These are phyloP conservation scores for Boeremia exigua DNA, from an alignment of 2,329 filamentous ascomycete species.

Conservation along the genomic window DNA sequence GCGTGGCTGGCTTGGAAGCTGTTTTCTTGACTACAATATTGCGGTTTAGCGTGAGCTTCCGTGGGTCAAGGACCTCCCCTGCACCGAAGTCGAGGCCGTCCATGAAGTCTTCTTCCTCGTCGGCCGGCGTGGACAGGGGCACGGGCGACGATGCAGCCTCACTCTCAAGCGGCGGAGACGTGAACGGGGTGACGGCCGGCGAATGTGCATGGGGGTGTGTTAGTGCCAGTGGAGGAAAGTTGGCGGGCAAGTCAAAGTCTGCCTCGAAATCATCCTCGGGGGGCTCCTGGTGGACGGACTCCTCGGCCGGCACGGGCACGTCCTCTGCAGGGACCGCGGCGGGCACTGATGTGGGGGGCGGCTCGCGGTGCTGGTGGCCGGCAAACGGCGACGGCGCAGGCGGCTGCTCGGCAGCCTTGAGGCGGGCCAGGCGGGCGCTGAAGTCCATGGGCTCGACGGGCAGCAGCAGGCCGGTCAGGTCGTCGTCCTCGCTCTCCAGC, in stretches of 20 bases:
- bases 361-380: slow-evolving; percentile 23
- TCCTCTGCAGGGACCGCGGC: slow-evolving; percentile 23
- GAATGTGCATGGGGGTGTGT: slow-evolving; percentile 9
- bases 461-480: slow-evolving; percentile 85
- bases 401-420: slow-evolving; percentile 59
- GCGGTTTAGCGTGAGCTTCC: slow-evolving; percentile 83
- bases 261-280: slow-evolving; percentile 17
- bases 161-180: slow-evolving; percentile 29
- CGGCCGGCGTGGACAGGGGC: slow-evolving; percentile 28
- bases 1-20: slow-evolving; percentile 61
- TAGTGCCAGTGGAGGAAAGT: slow-evolving; percentile 13
- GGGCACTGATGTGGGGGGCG: slow-evolving; percentile 42
- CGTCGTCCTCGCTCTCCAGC: slow-evolving; percentile 91
- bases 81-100: slow-evolving; percentile 86
- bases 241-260: slow-evolving; percentile 19
- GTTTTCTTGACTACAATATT: slow-evolving; percentile 87
- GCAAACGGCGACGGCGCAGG: slow-evolving; percentile 28
- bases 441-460: slow-evolving; percentile 86
- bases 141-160: slow-evolving; percentile 24
- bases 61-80: slow-evolving; percentile 79
- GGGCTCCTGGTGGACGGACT: slow-evolving; percentile 11
- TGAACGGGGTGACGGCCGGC: slow-evolving; percentile 23
- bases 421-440: slow-evolving; percentile 74
- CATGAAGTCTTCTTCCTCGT: slow-evolving; percentile 76
- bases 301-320: slow-evolving; percentile 17